These are phyloP conservation scores for Mediolabrus comicus DNA, from an alignment of 108 stramenopile species.

Conservation along the genomic window DNA sequence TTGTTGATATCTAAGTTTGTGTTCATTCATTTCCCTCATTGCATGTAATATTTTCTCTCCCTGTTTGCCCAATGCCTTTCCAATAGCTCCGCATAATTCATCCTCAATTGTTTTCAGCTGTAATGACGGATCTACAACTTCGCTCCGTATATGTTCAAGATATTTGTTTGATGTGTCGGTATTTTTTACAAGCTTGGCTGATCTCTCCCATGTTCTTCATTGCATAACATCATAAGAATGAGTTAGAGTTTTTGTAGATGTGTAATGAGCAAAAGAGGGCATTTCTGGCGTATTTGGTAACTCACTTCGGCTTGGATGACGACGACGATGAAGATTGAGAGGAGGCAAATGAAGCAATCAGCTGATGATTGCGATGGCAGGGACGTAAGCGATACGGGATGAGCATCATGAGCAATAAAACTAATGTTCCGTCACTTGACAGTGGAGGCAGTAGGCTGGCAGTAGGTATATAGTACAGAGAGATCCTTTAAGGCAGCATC, in stretches of 20 bases:
- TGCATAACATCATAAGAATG: background rate
- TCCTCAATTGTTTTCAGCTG: constrained; percentile 84
- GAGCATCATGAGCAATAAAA: too few relatives aligned
- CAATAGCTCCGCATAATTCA: constrained; percentile 77
- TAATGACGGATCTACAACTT: constrained; percentile 61
- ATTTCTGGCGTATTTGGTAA: background rate
- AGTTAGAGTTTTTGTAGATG: background rate
- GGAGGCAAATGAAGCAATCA: background rate
- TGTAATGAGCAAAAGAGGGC: background rate
- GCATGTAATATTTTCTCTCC: constrained; percentile 62
- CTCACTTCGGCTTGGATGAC: background rate
- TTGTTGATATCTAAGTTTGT: constrained; percentile 37
- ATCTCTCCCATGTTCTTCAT: constrained; percentile 59
- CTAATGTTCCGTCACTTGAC: too few relatives aligned
- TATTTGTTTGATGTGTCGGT: constrained; percentile 59
- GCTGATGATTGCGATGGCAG: background rate
- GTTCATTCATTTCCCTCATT: constrained; percentile 54
- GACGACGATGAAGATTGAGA: background rate
- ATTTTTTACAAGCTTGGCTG: constrained; percentile 68
- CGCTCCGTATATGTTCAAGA: constrained; percentile 65
- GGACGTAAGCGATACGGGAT: background rate
- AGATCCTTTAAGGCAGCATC: too few relatives aligned
- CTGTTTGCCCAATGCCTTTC: constrained; percentile 77
- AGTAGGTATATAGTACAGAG: too few relatives aligned
- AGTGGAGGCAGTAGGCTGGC: too few relatives aligned